These are phyloP conservation scores for Populus davidiana DNA, from an alignment of 345 rosid genomes.

Conservation along the genomic window DNA sequence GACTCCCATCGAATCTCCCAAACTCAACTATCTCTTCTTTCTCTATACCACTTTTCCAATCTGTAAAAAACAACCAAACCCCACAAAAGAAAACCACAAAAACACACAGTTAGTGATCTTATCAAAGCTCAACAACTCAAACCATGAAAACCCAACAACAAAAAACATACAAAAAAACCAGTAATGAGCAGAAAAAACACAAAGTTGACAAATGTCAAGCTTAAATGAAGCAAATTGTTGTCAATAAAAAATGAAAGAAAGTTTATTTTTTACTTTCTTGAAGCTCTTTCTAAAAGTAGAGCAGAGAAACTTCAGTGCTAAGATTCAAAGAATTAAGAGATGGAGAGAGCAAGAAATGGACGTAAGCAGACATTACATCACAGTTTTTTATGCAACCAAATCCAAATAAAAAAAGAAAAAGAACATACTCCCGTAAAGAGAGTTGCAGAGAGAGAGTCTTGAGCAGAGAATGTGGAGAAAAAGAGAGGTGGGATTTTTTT, in stretches of 20 bases:
- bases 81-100: conserved; percentile 9
- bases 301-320: conserved; percentile 45
- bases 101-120: conserved; percentile 17
- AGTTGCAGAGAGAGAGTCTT: not conserved
- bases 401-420: not conserved
- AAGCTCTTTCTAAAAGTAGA: conserved; percentile 17
- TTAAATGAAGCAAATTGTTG: not conserved
- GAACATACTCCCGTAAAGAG: not conserved
- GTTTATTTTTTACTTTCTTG: not conserved
- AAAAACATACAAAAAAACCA: conserved; percentile 11
- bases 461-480: not conserved
- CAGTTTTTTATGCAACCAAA: not conserved
- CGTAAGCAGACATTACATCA: conserved; percentile 8
- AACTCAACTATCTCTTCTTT: conserved; percentile 22
- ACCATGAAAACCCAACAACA: conserved; percentile 3
- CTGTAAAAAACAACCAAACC: conserved; percentile 25
- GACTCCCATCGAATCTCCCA: conserved; percentile 42
- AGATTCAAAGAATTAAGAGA: conserved; percentile 40
- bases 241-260: not conserved
- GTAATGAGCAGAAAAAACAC: not conserved
- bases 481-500: not conserved
- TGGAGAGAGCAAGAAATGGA: not conserved
- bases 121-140: conserved; percentile 1
- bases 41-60: conserved; percentile 36
- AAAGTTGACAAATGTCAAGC: conserved; percentile 16